A percentile compares a stretch with the other conserved stretches of the same genome.
Evolutionary conservation across 805 yeast species (phyloP).

Genomic region (Ogataea pilisensis): DNA sequence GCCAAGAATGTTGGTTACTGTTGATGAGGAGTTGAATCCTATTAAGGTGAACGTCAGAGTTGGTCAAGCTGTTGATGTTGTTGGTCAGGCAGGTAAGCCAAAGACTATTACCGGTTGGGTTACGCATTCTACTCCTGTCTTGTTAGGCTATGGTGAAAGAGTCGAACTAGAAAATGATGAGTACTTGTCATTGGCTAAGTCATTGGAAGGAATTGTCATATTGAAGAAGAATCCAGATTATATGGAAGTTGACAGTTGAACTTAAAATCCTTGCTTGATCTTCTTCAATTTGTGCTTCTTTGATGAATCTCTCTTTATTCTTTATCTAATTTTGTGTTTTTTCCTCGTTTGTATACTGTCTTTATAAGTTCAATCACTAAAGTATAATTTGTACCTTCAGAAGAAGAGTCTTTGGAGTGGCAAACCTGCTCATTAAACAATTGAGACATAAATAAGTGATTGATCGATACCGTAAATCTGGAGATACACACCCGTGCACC

Average conservation of each 20-base stretch:
- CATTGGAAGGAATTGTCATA: conserved; percentile 91
- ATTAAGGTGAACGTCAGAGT: conserved; percentile 95
- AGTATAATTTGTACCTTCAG: no score
- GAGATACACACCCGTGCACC: background rate
- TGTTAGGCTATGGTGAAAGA: conserved; percentile 88
- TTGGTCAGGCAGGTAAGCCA: conserved; percentile 99
- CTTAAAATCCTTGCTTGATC: no score
- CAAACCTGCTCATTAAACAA: background rate
- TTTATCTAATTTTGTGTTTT: background rate
- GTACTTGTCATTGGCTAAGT: conserved; percentile 73
- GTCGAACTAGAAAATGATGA: conserved; percentile 97
- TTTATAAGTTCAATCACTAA: no score
- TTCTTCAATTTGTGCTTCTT: no score
- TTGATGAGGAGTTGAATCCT: conserved; percentile 87
- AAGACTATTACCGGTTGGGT: conserved; percentile 99
- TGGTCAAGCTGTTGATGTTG: conserved; percentile 98
- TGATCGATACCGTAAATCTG: background rate
- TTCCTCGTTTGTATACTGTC: background rate
- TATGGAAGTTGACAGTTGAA: conserved; percentile 41
- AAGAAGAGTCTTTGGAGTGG: background rate
- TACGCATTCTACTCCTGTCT: conserved; percentile 95
- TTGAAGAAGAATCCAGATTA: conserved; percentile 86
- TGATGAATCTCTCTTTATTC: background rate
- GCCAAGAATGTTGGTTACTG: conserved; percentile 90
- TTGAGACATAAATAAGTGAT: background rate